phyloP scores from a whole-genome alignment of 1,139 yeast genomes.

The Hyphopichia pseudoburtonii region DNA sequence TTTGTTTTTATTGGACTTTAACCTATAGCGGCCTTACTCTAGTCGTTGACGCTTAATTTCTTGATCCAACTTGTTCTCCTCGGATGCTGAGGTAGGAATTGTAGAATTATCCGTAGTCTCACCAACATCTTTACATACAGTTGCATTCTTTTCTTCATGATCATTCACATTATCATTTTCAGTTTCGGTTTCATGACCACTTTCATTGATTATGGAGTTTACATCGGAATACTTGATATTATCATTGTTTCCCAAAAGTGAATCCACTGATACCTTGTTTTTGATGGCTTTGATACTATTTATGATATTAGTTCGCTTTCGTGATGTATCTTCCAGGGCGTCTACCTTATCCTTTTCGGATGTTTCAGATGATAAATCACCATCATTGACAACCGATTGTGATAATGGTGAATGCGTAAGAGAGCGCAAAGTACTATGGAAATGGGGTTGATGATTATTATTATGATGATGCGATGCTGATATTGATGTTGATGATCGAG shows the following conservation, averaged over 20 bases:
- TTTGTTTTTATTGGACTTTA: no score
- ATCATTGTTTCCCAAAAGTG: conserved; percentile 27
- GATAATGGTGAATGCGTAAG: conserved; percentile 6
- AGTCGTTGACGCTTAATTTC: conserved; percentile 2
- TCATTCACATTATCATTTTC: conserved; percentile 2
- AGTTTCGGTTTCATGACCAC: conserved; percentile 6
- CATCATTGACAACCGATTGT: conserved; percentile 8
- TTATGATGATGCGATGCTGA: conserved; percentile 3
- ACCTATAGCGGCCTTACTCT: not conserved
- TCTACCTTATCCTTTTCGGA: not conserved
- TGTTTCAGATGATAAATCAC: not conserved
- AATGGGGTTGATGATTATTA: conserved; percentile 1
- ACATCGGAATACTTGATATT: conserved; percentile 13
- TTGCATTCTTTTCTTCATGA: not conserved
- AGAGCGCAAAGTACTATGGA: conserved; percentile 3
- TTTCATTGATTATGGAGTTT: conserved; percentile 10
- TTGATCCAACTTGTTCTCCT: conserved; percentile 1
- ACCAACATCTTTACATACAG: not conserved
- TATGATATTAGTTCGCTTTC: not conserved
- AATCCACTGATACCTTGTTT: conserved; percentile 31
- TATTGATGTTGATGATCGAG: conserved; percentile 13
- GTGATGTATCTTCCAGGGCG: not conserved
- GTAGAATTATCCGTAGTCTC: no score
- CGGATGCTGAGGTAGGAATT: no score
- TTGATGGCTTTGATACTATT: not conserved